phyloP scores from a whole-genome alignment of 441 rosid genomes.

The Syzygium malaccense region DNA sequence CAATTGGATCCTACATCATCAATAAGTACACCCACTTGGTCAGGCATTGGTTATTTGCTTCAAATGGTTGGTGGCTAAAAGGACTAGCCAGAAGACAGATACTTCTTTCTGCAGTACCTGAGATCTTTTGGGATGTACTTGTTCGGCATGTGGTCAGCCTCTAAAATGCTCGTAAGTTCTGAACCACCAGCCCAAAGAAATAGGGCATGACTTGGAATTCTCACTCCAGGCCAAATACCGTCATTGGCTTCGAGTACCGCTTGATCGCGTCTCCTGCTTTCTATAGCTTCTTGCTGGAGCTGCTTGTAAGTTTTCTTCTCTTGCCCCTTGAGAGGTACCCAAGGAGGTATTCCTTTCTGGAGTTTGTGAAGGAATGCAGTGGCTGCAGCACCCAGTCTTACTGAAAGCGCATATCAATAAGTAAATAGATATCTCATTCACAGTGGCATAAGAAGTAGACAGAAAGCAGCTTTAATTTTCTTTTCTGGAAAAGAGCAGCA shows the following conservation, averaged over 20 bases:
- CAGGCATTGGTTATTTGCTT: neutral
- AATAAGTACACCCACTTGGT: constrained; percentile 1
- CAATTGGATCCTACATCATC: constrained; percentile 37
- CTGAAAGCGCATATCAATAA: constrained; percentile 29
- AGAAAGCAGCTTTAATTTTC: neutral
- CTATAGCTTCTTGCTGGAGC: constrained; percentile 82
- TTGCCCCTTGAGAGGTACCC: constrained; percentile 79
- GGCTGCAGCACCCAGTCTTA: constrained; percentile 87
- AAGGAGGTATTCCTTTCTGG: constrained; percentile 83
- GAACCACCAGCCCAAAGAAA: constrained; percentile 98
- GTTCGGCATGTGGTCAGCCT: constrained; percentile 90
- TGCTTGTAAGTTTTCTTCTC: constrained; percentile 76
- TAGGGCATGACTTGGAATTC: constrained; percentile 80
- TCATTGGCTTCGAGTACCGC: constrained; percentile 81
- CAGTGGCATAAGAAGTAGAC: neutral
- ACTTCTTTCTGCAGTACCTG: constrained; percentile 29
- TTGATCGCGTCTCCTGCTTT: constrained; percentile 72
- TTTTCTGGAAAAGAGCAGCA: neutral
- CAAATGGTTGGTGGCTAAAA: neutral
- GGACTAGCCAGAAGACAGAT: neutral
- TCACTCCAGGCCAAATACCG: constrained; percentile 89
- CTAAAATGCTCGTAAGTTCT: constrained; percentile 61
- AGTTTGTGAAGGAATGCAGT: constrained; percentile 83
- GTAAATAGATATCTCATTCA: neutral
- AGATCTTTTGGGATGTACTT: constrained; percentile 82